A percentile compares a stretch with the other conserved stretches of the same genome.
These are phyloP conservation scores for Cicer cuneatum DNA, from an alignment of 306 rosid species.

Conservation along the genomic window DNA sequence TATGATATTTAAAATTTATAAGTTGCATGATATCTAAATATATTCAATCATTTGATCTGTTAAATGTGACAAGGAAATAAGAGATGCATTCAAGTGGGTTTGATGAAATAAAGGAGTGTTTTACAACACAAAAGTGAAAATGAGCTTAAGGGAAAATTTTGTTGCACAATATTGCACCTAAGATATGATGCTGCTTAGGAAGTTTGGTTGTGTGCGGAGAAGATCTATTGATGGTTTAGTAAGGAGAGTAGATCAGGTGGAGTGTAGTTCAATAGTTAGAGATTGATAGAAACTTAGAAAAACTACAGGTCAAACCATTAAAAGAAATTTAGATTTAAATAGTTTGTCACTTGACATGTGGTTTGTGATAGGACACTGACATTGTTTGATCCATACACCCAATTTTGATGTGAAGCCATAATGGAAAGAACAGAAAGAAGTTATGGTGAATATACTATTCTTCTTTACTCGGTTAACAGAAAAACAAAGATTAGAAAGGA, in stretches of 20 bases:
- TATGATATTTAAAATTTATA: constrained; percentile 10
- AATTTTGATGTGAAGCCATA: too few relatives aligned
- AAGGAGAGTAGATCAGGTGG: constrained; percentile 15
- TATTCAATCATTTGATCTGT: not conserved
- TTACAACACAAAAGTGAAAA: not conserved
- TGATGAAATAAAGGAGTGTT: not conserved
- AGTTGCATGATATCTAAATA: constrained; percentile 11
- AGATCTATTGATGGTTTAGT: not conserved
- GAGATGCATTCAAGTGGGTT: not conserved
- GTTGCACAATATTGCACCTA: not conserved
- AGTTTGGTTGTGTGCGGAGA: not conserved
- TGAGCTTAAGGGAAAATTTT: not conserved
- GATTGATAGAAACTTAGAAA: not conserved
- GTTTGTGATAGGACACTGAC: not conserved
- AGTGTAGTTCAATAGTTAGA: constrained; percentile 8
- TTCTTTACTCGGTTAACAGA: too few relatives aligned
- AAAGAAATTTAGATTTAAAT: constrained; percentile 3
- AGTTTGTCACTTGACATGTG: not conserved
- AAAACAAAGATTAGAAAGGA: too few relatives aligned
- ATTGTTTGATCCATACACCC: not conserved
- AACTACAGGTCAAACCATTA: not conserved
- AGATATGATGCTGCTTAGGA: not conserved
- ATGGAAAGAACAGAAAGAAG: too few relatives aligned
- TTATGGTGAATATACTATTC: too few relatives aligned
- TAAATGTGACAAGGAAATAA: not conserved